Evolutionary conservation across 1,284 basidiomycete species (phyloP).

Genomic region (Dichomitus squalens): DNA sequence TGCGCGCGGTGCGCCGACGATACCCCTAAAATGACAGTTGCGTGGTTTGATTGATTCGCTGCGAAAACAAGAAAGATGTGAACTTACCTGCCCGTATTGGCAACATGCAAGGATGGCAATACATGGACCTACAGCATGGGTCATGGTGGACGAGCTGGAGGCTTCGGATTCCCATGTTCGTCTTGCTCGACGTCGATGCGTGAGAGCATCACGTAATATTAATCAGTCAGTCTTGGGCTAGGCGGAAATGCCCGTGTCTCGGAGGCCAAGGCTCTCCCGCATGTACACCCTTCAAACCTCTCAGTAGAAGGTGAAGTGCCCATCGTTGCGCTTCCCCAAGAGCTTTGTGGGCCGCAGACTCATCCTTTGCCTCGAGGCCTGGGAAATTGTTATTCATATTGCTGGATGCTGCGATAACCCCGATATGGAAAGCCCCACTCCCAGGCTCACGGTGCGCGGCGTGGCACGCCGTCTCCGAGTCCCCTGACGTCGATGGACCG

Average conservation of each 20-base stretch:
- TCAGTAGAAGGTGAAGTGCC: too few relatives aligned
- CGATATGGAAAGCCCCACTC: neutral
- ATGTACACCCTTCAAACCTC: too few relatives aligned
- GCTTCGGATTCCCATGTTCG: neutral
- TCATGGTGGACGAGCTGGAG: neutral
- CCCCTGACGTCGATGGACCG: neutral
- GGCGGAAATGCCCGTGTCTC: too few relatives aligned
- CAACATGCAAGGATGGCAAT: neutral
- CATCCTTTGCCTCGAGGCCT: too few relatives aligned
- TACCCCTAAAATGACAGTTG: slow-evolving; percentile 16
- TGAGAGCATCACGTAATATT: neutral
- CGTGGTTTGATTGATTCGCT: slow-evolving; percentile 1
- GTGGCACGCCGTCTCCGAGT: neutral
- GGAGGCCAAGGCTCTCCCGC: too few relatives aligned
- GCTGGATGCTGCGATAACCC: neutral
- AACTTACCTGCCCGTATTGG: slow-evolving; percentile 20
- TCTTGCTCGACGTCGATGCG: neutral
- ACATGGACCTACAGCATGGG: slow-evolving; percentile 14
- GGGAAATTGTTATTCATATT: too few relatives aligned
- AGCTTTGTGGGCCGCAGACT: too few relatives aligned
- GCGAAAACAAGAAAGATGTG: neutral
- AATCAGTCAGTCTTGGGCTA: too few relatives aligned
- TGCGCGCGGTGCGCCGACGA: slow-evolving; percentile 4
- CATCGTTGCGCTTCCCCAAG: too few relatives aligned
- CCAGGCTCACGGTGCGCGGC: neutral